Evolutionary conservation across 257 asterid species (phyloP), one percentile per base, ranked within the genome.

Genomic region (Fraxinus anomala): DNA sequence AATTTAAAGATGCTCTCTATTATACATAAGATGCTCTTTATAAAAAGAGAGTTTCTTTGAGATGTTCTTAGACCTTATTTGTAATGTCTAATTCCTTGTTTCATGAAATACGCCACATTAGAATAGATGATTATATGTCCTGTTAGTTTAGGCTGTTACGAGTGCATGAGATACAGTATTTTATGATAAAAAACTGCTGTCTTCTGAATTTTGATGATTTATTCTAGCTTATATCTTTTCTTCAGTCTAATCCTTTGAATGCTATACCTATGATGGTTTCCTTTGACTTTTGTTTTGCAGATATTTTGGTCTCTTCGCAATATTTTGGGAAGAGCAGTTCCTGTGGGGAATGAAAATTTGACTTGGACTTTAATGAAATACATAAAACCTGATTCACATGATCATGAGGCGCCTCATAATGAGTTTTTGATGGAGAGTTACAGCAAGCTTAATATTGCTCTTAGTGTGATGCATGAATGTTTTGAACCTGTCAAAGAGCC

Each of bases 391-490:
- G 80, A 86, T 77, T 84, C 77, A 80, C 63, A 69, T 75, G 74
- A 72, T 75, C 72, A 56, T 16, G 86, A 79, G 44, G 81, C 72
- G 56, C 73, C 72, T 68, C 85, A 87, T 47, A 82, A 79, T 3
- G 96, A 88, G 75, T 49, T 61, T 77, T 68, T 75, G 80, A 44
- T 81, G 44, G 92, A 93, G 87, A 81, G 44, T 80, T 88, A 82
- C 83, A 86, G 90, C 89, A 89, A 90, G 87, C 96, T 96, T 66
- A 84, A 81, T 68, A 84, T 87, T 77, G 98, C 99, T 82, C 91
- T 96, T 36, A 28, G 80, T 71, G 97, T 93, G 83, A 91, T 96
- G 93, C 99, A 92, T 73, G 97, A 92, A 81, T 91, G 97, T 80
- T 96, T 96, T 74, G 91, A 96, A 76, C 92, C 98, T 7, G 90